These are phyloP conservation scores for Candida nonsorbophila DNA, from an alignment of 805 yeast species.

Conservation along the genomic window DNA sequence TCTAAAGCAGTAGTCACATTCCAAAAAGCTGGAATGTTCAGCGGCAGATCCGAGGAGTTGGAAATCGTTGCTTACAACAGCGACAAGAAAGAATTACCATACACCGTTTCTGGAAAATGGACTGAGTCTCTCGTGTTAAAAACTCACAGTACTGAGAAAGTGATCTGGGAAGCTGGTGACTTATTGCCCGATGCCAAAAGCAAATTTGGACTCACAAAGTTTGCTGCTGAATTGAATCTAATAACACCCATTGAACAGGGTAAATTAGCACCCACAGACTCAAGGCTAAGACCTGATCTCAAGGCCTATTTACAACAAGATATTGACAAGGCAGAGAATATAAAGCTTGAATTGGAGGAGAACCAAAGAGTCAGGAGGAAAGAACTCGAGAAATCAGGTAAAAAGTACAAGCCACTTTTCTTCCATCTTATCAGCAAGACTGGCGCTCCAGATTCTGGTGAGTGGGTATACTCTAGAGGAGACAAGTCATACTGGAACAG, in stretches of 20 bases:
- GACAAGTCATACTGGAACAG: constrained; percentile 72
- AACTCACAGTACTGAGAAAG: constrained; percentile 33
- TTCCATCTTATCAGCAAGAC: constrained; percentile 44
- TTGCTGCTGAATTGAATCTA: constrained; percentile 77
- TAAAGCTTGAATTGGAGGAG: constrained; percentile 70
- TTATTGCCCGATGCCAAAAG: constrained; percentile 52
- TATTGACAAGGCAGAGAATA: constrained; percentile 63
- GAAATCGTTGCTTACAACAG: constrained; percentile 39
- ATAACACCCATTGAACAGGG: constrained; percentile 66
- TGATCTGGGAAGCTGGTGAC: constrained; percentile 68
- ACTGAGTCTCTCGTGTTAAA: constrained; percentile 55
- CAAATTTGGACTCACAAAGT: constrained; percentile 83
- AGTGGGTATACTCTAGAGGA: constrained; percentile 57
- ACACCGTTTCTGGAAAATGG: constrained; percentile 76
- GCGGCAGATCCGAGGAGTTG: constrained; percentile 70
- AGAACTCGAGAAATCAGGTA: constrained; percentile 41
- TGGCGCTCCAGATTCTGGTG: constrained; percentile 31
- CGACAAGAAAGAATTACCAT: constrained; percentile 28
- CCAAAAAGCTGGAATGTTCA: constrained; percentile 79
- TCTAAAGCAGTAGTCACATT: constrained; percentile 66
- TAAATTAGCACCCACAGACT: constrained; percentile 75
- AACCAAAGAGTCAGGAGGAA: constrained; percentile 74
- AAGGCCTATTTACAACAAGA: constrained; percentile 64
- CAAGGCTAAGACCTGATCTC: constrained; percentile 86
- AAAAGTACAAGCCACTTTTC: constrained; percentile 53